Base-by-base conservation (phyloP, 169 alveolate genomes). In the Hammondia hammondi region DNA sequence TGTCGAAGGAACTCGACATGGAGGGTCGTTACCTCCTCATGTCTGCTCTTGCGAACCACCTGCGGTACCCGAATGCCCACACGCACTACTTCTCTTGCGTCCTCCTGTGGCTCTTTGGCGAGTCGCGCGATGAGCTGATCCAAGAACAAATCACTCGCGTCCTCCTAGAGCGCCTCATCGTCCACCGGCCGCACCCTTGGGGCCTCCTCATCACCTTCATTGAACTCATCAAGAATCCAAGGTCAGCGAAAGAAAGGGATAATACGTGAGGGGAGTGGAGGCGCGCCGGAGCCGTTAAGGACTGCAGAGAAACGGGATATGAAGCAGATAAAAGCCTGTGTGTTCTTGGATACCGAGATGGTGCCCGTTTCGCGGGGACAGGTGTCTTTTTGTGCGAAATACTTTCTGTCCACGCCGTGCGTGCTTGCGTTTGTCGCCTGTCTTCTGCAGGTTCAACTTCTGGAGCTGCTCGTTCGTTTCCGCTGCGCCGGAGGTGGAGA, bases 171-270 rank as follows among this genome's bases (percentile, higher is more conserved):
- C 96, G 99, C 87, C 95, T 98, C 29, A 96, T 98, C 81, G 99
- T 98, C 4, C 99, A 98, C 91, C 97, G 98, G 45, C 99, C 99
- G 37, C 99, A 99, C 70, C 99, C 99, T 56, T 99, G 99, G 99
- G 99, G 99, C 35, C 96, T 99, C 45, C 94, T 97, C 93, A 97
- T 98, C 89, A 98, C 99, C 52, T 98, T 99, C 95, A 96, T 99
- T 82, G 99, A 99, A 96, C 98, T 99, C 46, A 96, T 99, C 91
- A 98, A 98, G 95, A 98, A 98, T 96, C 99, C 98, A 19, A 67
- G 94, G 96, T 88, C 9, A 19, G 89, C n/a, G 24, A 14, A 52
- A 52, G 61, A 52, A 14, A 10, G 24, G 43, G 17, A n/a, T 6
- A 77, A 77, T 6, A 5, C 0, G 46, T 77, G 87, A 6, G 29